These are phyloP conservation scores for Trypanosoma lewisi DNA, from an alignment of 208 protist genomes.

Conservation along the genomic window DNA sequence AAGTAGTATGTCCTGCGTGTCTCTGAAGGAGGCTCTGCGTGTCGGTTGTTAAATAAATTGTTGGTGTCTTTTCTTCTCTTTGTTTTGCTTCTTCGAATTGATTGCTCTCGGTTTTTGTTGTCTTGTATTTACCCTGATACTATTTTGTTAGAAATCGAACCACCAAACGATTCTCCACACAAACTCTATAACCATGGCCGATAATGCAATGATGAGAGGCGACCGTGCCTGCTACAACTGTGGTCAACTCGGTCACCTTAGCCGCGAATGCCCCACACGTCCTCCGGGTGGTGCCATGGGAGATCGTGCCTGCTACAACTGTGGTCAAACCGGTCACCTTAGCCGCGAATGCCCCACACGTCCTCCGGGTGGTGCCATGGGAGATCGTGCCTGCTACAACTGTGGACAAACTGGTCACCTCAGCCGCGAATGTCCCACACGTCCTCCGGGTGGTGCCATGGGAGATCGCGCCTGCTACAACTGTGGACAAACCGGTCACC, in stretches of 20 bases:
- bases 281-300: conserved; percentile 49
- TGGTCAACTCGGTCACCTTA: conserved; percentile 80
- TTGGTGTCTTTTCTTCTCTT: too few relatives aligned
- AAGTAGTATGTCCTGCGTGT: too few relatives aligned
- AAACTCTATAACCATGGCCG: conserved; percentile 34
- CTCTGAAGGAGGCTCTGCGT: too few relatives aligned
- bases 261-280: conserved; percentile 79
- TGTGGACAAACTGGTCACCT: conserved; percentile 58
- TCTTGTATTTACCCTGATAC: neutral
- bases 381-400: conserved; percentile 57
- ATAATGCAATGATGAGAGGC: conserved; percentile 26
- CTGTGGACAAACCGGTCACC: too few relatives aligned
- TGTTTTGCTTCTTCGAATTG: neutral
- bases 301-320: conserved; percentile 84
- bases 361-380: conserved; percentile 37
- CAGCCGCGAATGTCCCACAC: conserved; percentile 37
- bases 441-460: conserved; percentile 9
- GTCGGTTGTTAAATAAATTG: too few relatives aligned
- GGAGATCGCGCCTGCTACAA: conserved; percentile 75
- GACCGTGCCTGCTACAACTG: conserved; percentile 62
- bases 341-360: conserved; percentile 80
- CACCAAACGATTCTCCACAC: neutral
- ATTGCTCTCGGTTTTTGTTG: neutral
- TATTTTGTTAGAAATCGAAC: conserved; percentile 9
- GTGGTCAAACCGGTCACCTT: conserved; percentile 79